Evolutionary conservation across 192 early-diverging fungal species (phyloP).

Genomic region (Coemansia sp.): DNA sequence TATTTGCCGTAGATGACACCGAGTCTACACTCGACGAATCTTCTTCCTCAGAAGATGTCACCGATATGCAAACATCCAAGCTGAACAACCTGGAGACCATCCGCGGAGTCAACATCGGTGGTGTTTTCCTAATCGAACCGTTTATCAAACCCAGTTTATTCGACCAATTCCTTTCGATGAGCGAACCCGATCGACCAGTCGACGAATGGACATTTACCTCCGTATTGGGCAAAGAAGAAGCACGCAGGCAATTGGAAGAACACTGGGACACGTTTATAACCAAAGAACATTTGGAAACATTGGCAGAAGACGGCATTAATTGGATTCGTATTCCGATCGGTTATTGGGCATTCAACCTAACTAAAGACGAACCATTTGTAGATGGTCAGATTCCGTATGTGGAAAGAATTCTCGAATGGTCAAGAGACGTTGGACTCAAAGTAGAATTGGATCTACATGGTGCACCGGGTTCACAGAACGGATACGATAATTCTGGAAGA

Average conservation of each 20-base stretch:
- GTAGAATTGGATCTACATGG: conserved; percentile 64
- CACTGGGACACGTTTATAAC: conserved; percentile 65
- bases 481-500: conserved; percentile 60
- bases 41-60: background rate
- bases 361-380: conserved; percentile 56
- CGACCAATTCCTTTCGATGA: conserved; percentile 44
- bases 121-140: conserved; percentile 61
- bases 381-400: conserved; percentile 59
- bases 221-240: conserved; percentile 45
- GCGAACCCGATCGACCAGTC: conserved; percentile 30
- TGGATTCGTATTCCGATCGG: conserved; percentile 63
- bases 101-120: conserved; percentile 62
- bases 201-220: conserved; percentile 61
- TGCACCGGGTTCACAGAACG: conserved; percentile 64
- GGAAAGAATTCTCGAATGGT: conserved; percentile 52
- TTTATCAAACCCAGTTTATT: conserved; percentile 59
- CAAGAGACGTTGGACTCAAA: conserved; percentile 55
- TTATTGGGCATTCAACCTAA: conserved; percentile 62
- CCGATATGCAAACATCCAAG: background rate
- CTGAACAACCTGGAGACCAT: conserved; percentile 29
- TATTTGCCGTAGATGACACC: conserved; percentile 4
- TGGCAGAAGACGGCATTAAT: conserved; percentile 56
- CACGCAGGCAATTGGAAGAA: conserved; percentile 37
- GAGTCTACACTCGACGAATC: background rate
- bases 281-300: conserved; percentile 44